These are phyloP conservation scores for Penicillium silybi DNA, from an alignment of 495 filamentous ascomycete species.

Conservation along the genomic window DNA sequence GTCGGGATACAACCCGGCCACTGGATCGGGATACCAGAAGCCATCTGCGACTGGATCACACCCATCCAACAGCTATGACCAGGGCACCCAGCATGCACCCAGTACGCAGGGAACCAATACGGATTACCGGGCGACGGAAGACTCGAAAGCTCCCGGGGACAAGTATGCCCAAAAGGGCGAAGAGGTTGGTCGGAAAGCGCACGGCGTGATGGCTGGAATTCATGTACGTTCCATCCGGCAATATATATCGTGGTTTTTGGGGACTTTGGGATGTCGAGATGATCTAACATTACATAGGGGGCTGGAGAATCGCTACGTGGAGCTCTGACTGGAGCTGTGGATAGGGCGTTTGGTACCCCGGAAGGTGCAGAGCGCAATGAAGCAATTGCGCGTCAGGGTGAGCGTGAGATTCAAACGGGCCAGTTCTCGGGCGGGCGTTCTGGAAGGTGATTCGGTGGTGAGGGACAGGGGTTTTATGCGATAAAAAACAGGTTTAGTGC, in stretches of 20 bases:
- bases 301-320: conserved; percentile 45
- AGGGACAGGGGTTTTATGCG: neutral
- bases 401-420: conserved; percentile 32
- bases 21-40: conserved; percentile 22
- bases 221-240: conserved; percentile 30
- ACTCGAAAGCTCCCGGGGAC: neutral
- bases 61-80: conserved; percentile 9
- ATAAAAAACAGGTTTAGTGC: neutral
- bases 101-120: conserved; percentile 8
- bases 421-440: conserved; percentile 8
- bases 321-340: conserved; percentile 33
- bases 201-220: conserved; percentile 27
- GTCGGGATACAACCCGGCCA: conserved; percentile 26
- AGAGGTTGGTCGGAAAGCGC: conserved; percentile 13
- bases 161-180: neutral
- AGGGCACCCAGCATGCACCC: conserved; percentile 5
- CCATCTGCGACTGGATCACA: conserved; percentile 4
- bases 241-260: neutral
- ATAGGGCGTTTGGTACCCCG: conserved; percentile 36
- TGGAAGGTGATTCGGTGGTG: neutral
- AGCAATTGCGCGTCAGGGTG: conserved; percentile 34
- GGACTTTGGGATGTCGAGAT: neutral
- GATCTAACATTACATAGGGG: conserved; percentile 20
- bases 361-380: conserved; percentile 35
- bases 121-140: neutral